A percentile compares a stretch with the other conserved stretches of the same genome.
These are phyloP conservation scores for Diaporthe australafricana DNA, from an alignment of 2,329 filamentous ascomycete genomes.

Conservation along the genomic window DNA sequence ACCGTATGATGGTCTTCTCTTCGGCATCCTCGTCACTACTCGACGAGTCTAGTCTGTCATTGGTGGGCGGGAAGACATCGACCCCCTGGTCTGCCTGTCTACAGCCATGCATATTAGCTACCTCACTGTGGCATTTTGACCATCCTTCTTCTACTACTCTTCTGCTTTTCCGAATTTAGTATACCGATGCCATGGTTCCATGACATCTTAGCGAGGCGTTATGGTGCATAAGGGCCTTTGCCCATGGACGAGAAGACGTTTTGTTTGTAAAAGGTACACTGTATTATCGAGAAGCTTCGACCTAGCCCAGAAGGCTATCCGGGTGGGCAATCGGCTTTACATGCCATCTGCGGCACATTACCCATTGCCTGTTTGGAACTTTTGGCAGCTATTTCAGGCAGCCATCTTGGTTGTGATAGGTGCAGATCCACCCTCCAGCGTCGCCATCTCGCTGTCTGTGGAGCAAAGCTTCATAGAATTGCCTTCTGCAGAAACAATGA, in stretches of 20 bases:
- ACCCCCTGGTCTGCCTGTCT: not conserved
- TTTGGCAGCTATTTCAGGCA: not conserved
- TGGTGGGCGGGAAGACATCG: too few species aligned
- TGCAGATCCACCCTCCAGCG: not conserved
- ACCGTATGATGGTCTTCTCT: not conserved
- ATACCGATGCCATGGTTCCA: not conserved
- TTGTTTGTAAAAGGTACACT: not conserved
- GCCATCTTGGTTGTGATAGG: not conserved
- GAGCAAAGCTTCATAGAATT: not conserved
- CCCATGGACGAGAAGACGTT: not conserved
- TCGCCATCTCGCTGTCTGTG: not conserved
- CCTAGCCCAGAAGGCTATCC: not conserved
- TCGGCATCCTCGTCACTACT: not conserved
- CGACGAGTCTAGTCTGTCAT: not conserved
- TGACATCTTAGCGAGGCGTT: constrained; percentile 30
- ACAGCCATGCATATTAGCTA: not conserved
- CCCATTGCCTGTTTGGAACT: not conserved
- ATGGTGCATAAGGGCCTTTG: not conserved
- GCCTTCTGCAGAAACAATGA: not conserved
- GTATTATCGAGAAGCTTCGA: not conserved
- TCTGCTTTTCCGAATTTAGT: not conserved
- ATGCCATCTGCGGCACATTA: not conserved
- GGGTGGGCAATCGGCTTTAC: not conserved
- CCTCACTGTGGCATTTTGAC: not conserved
- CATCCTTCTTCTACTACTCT: not conserved